Base-by-base conservation (phyloP, 169 alveolate species). In the Plasmodium berghei region DNA sequence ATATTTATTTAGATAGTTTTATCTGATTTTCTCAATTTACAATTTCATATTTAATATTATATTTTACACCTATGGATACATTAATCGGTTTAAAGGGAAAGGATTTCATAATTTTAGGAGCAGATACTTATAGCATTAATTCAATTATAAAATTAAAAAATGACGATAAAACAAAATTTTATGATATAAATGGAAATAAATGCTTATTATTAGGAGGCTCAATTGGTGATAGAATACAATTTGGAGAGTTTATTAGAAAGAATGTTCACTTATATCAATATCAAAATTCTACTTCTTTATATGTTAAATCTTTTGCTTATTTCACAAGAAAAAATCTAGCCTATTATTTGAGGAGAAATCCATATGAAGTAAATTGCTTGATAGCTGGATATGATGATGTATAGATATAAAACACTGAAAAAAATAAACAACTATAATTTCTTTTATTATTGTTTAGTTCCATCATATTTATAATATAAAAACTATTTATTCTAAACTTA, bases 361-460 rank as follows among this genome's bases (percentile, higher is more conserved):
- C 98, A 6, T 95, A 94, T 72, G 96, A 95, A 61, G 97, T 95
- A 16, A 96, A 95, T 73, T 87, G 95, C 62, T 77, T 96, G 26
- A 88, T 96, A 64, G 98, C 97, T 45, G 98, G 98, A 22, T 89
- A 72, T 58, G 97, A 94, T 58, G 64, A 87, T 73, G 98, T 94
- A 75, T 16, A 45, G 42, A 48, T 8, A 12, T 22, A 10, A 48
- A 52, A 49, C 14, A 49, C 22, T 24, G 24, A 2, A 45, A 18
- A n/a, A 18, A 22, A 40, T 0, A 49, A 58, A 16, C 24, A 52
- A 20, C 5, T 61, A 62, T 42, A 49, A 1, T 5, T 63, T 28
- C 59, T 12, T n/a, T 52, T 34, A 26, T 63, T 16, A 28, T 28
- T 63, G 12, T 42, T 28, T 54, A 24, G 58, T 6, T 54, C 42